These are phyloP conservation scores for Fomes fomentarius DNA, from an alignment of 1,284 basidiomycete species.

Conservation along the genomic window DNA sequence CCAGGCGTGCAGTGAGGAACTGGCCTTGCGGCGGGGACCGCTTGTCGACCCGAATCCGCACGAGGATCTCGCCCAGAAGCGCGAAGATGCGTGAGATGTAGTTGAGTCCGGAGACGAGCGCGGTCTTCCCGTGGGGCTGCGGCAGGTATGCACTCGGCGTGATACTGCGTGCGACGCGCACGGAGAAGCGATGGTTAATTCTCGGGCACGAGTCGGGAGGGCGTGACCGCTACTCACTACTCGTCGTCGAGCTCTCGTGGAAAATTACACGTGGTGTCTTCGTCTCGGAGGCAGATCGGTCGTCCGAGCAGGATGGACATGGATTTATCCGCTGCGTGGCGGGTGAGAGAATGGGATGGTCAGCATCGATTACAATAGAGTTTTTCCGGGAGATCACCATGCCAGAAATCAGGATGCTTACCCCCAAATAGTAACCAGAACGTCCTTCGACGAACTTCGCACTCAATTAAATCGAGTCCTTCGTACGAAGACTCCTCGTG, in stretches of 20 bases:
- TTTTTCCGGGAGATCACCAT: slow-evolving; percentile 21
- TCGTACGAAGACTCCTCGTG: slow-evolving; percentile 84
- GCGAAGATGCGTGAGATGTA: slow-evolving; percentile 86
- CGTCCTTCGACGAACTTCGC: slow-evolving; percentile 77
- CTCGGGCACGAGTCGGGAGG: slow-evolving; percentile 30
- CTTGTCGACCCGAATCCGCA: slow-evolving; percentile 83
- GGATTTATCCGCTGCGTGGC: slow-evolving; percentile 76
- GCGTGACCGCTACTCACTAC: slow-evolving; percentile 58
- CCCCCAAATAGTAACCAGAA: slow-evolving; percentile 89
- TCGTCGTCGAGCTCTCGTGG: slow-evolving; percentile 85
- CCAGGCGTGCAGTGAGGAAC: slow-evolving; percentile 78
- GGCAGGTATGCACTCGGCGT: slow-evolving; percentile 78
- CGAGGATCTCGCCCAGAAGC: slow-evolving; percentile 79
- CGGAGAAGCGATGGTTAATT: slow-evolving; percentile 39
- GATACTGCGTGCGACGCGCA: slow-evolving; percentile 52
- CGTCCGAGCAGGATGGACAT: slow-evolving; percentile 81
- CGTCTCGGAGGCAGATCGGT: slow-evolving; percentile 81
- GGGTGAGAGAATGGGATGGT: slow-evolving; percentile 1
- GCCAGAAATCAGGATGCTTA: slow-evolving; percentile 36
- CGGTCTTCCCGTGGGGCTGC: slow-evolving; percentile 82
- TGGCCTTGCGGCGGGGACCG: slow-evolving; percentile 81
- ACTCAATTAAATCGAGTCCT: slow-evolving; percentile 82
- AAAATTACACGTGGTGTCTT: slow-evolving; percentile 86
- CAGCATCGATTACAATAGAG: slow-evolving; percentile 23
- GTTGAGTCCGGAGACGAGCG: slow-evolving; percentile 83